Conservation (phyloP, 1,284 basidiomycete species). For the Pyrrhoderma lamaoense region DNA sequence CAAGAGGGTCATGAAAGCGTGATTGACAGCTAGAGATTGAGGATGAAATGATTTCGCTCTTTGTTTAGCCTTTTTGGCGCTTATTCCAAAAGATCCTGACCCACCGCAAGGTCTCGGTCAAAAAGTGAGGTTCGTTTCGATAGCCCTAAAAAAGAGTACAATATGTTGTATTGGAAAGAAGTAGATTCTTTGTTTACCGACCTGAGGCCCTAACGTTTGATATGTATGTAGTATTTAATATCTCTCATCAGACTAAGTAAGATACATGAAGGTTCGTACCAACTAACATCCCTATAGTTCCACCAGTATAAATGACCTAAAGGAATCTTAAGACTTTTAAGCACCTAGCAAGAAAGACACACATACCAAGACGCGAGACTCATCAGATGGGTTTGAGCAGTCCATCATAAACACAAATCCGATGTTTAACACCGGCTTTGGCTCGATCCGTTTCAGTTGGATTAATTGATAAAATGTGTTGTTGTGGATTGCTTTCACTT, state of each 20-base stretch:
- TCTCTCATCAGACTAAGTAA: not conserved
- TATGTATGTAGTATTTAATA: no score
- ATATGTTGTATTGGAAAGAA: conserved; percentile 19
- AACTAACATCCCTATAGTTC: conserved; percentile 83
- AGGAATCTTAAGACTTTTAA: conserved; percentile 16
- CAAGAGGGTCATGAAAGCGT: conserved; percentile 79
- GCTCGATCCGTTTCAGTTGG: no score
- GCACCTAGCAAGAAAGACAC: not conserved
- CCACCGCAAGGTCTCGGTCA: conserved; percentile 67
- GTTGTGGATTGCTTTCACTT: no score
- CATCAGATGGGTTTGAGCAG: conserved; percentile 38
- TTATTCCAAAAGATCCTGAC: not conserved
- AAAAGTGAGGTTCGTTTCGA: conserved; percentile 81
- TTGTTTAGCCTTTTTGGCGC: not conserved
- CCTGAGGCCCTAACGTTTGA: no score
- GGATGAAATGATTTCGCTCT: no score
- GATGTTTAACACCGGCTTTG: no score
- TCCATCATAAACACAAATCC: conserved; percentile 6
- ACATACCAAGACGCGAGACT: conserved; percentile 59
- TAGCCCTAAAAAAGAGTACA: conserved; percentile 47
- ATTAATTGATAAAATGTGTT: no score
- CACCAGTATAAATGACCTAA: conserved; percentile 69
- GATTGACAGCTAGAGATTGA: conserved; percentile 49
- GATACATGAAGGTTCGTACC: conserved; percentile 32
- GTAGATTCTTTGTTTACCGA: not conserved